Conservation (phyloP, 192 early-diverging fungal species). For the Cladochytrium replicatum region DNA sequence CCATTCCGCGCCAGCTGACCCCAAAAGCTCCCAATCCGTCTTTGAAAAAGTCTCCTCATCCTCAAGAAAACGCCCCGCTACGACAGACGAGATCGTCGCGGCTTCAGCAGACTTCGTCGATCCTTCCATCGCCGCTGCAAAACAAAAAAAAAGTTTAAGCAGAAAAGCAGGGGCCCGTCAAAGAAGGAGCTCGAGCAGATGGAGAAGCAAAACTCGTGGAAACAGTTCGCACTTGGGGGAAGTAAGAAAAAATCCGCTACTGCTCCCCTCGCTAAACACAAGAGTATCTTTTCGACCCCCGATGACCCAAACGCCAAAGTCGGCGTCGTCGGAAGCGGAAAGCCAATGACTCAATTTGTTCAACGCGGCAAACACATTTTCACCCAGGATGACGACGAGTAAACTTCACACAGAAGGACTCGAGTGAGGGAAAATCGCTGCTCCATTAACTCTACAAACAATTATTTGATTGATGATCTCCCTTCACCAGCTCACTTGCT, state of each 20-base stretch:
- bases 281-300: slow-evolving; percentile 75
- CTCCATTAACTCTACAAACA: no score
- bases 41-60: slow-evolving; percentile 8
- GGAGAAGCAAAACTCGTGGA: slow-evolving; percentile 66
- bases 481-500: no score
- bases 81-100: neutral
- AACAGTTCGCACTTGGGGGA: slow-evolving; percentile 54
- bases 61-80: slow-evolving; percentile 8
- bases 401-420: no score
- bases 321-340: slow-evolving; percentile 70
- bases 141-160: slow-evolving; percentile 37
- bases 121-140: no score
- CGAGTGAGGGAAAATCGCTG: no score
- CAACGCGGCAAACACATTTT: slow-evolving; percentile 68
- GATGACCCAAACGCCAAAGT: slow-evolving; percentile 74
- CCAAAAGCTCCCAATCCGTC: neutral
- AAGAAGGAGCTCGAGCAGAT: slow-evolving; percentile 48
- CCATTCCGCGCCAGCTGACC: slow-evolving; percentile 3
- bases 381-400: slow-evolving; percentile 30
- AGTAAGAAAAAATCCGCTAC: slow-evolving; percentile 46
- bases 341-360: slow-evolving; percentile 66
- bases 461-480: no score
- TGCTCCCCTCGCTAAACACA: no score
- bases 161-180: slow-evolving; percentile 18
- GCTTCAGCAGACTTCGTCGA: slow-evolving; percentile 9